Base-by-base conservation (phyloP, 768 basidiomycete species). In the Psilocybe tampanensis region DNA sequence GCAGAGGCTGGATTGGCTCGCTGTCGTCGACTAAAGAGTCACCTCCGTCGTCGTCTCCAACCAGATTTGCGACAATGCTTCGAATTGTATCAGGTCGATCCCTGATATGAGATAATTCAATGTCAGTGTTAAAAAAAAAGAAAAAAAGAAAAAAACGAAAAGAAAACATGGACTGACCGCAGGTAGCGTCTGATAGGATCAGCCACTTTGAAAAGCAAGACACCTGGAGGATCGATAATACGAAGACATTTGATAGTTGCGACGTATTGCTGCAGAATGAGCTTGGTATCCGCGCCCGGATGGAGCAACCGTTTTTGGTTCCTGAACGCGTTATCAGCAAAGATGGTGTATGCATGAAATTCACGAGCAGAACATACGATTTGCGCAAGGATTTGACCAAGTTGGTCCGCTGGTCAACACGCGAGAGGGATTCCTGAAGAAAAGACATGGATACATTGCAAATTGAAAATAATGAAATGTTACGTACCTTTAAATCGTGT, bases 261-360 rank as follows among this genome's bases (percentile, higher is more conserved):
- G 9, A 98, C 92, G 70, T 99, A 99, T 77, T 92, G 89, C 0
- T 84, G 76, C 12, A 98, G 76, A 55, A 99, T 94, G 58, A 92
- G 85, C 66, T 90, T 91, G 0, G 97, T 99, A 61, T 95, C 95
- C 4, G 95, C 94, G 2, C 96, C 97, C 1, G 96, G 97, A 66
- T 98, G 95, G 6, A 99, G 84, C 1, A 99, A 81, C 4, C 97
- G 89, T 66, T 88, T 89, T 54, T 82, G 83, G 64, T 24, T 56
- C 44, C 51, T 55, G 26, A 21, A 33, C 21, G 19, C 11, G 51
- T 32, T 7, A 24, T 34, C 44, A 54, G 22, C 17, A 23, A 34
- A 17, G 22, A 19, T 15, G 11, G 48, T 41, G 19, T 36, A 44
- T 18, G 13, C 34, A 44, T n/a, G 5, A 17, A 17, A 71, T 29